These are phyloP conservation scores for Haematococcus lacustris DNA, from an alignment of 139 green algal species.

Conservation along the genomic window DNA sequence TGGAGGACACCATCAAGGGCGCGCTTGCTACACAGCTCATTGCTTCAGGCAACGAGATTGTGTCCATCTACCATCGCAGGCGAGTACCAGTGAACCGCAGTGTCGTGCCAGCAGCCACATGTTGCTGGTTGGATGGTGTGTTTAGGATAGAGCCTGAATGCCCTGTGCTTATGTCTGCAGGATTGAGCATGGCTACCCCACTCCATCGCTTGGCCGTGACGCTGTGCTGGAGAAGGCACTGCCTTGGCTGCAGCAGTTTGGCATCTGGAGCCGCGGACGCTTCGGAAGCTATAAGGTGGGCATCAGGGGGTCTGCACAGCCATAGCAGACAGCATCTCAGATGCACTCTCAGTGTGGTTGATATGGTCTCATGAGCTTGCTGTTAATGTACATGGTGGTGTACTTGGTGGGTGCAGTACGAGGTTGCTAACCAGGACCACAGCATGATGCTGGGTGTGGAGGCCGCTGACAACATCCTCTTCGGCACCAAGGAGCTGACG, in stretches of 20 bases:
- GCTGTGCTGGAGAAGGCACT: constrained; percentile 73
- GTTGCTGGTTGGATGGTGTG: too few species aligned
- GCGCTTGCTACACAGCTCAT: constrained; percentile 73
- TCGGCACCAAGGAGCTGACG: constrained; percentile 76
- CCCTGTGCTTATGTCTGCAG: too few species aligned
- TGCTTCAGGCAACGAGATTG: constrained; percentile 52
- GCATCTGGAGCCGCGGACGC: constrained; percentile 78
- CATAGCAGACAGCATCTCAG: too few species aligned
- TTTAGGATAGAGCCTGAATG: too few species aligned
- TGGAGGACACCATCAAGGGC: constrained; percentile 67
- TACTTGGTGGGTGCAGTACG: too few species aligned
- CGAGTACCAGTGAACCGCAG: too few species aligned
- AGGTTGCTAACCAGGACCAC: constrained; percentile 90
- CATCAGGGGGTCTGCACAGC: too few species aligned
- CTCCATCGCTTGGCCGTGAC: constrained; percentile 69
- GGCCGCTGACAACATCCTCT: constrained; percentile 80
- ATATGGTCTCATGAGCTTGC: too few species aligned
- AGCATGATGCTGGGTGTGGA: constrained; percentile 86
- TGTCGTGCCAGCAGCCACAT: too few species aligned
- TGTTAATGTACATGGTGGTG: too few species aligned
- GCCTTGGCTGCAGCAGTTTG: constrained; percentile 68
- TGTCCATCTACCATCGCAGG: constrained; percentile 77
- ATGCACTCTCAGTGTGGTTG: too few species aligned
- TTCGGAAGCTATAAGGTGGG: constrained; percentile 82
- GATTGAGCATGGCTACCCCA: constrained; percentile 85